A percentile compares a stretch with the other conserved stretches of the same genome.
Evolutionary conservation across 2,329 filamentous ascomycete genomes (phyloP).

Genomic region (Aureobasidium pullulans): DNA sequence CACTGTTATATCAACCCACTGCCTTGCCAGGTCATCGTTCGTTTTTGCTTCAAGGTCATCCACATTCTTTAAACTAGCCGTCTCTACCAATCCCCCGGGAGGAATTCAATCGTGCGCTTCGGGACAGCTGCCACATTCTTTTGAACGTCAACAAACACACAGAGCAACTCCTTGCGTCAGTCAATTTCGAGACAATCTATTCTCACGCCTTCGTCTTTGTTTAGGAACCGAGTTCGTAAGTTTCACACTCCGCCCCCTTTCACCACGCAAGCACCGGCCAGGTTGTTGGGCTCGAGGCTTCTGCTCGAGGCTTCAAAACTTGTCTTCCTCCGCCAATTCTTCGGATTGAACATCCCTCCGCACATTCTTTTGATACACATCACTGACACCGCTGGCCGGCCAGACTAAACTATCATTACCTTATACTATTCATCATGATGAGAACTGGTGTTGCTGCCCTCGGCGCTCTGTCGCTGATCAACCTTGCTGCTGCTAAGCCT

Average conservation of each 20-base stretch:
- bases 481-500: slow-evolving; percentile 36
- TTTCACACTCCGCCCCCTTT: background rate
- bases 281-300: background rate
- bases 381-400: slow-evolving; percentile 14
- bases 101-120: slow-evolving; percentile 10
- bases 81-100: slow-evolving; percentile 8
- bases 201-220: slow-evolving; percentile 12
- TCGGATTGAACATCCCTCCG: slow-evolving; percentile 1
- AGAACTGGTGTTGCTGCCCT: slow-evolving; percentile 13
- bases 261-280: background rate
- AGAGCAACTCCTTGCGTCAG: slow-evolving; percentile 5
- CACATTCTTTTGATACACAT: slow-evolving; percentile 9
- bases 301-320: slow-evolving; percentile 11
- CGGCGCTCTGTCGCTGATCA: slow-evolving; percentile 17
- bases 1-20: slow-evolving; percentile 3
- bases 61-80: slow-evolving; percentile 10
- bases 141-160: slow-evolving; percentile 11
- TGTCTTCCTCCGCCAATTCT: background rate
- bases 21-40: slow-evolving; percentile 1
- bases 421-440: slow-evolving; percentile 11
- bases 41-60: slow-evolving; percentile 8
- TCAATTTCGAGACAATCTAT: slow-evolving; percentile 12
- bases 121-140: slow-evolving; percentile 14
- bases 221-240: slow-evolving; percentile 9
- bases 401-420: slow-evolving; percentile 7